Base-by-base conservation (phyloP, 2,329 filamentous ascomycete genomes). In the Arachnopeziza araneosa region DNA sequence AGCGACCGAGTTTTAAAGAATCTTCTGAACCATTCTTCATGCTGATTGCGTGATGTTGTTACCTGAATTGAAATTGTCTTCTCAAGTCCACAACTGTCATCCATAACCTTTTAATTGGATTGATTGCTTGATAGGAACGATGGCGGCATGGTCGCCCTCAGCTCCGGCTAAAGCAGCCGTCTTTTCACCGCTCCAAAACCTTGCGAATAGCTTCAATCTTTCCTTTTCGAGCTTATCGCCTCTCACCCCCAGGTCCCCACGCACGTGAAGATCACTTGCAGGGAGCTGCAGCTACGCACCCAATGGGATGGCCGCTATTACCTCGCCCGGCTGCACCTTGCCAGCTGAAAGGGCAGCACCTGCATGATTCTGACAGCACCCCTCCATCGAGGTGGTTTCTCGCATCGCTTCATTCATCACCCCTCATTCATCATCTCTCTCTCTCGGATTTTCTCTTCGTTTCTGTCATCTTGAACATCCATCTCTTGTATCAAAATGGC, bases 401-500 rank as follows among this genome's bases (percentile, higher is more conserved):
- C 5, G 17, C 36, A 14, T 44, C 5, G 17, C 17, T 19, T 12
- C 12, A 44, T 17, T 30, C 26, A 44, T 44, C 6, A 44, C 36
- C 36, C 17, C 36, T 14, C 17, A 44, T 44, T 14, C 36, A 9
- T 44, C 5, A 2, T 14, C 12, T 19, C 4, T 19, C 4, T 14
- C 36, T 44, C 36, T 44, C 14, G 7, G 30, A n/a, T 32, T 14
- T 32, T 32, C 30, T 32, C 30, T 32, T 7, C 36, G 4, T 44
- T 44, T 44, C 36, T 7, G 12, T 14, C 10, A 44, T 44, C 36
- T 44, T 44, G 17, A 19, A 44, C 5, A 44, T 44, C 17, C 12
- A 44, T 17, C 36, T 6, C 36, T 8, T 3, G 4, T 44, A 44
- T 59, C 52, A 44, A 24, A 17, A 65, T 63, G 60, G 50, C 54